Evolutionary conservation across 2,329 filamentous ascomycete genomes (phyloP).

Genomic region (Penicillium sp.): DNA sequence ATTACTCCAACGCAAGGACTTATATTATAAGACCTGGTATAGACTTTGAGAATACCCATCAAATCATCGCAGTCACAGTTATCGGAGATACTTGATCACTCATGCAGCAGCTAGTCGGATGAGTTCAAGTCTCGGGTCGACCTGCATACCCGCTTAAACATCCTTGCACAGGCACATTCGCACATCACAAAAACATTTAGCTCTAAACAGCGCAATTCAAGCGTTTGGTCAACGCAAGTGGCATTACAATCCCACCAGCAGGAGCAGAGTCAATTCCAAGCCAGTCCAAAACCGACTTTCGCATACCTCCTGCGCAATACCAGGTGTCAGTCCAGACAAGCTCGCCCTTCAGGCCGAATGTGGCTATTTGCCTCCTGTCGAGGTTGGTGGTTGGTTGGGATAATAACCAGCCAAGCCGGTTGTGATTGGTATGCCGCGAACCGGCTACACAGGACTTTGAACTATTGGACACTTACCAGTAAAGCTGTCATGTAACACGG

Average conservation of each 20-base stretch:
- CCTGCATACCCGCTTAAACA: constrained; percentile 12
- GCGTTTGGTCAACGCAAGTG: background rate
- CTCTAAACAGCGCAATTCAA: background rate
- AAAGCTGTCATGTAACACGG: background rate
- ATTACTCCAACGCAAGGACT: background rate
- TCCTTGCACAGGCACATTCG: constrained; percentile 9
- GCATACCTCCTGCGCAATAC: background rate
- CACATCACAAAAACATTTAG: background rate
- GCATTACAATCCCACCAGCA: background rate
- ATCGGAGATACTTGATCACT: constrained; percentile 1
- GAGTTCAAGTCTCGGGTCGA: constrained; percentile 7
- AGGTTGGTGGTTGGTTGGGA: background rate
- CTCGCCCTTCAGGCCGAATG: background rate
- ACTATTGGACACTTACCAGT: background rate
- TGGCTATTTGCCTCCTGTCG: background rate
- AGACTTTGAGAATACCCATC: no score
- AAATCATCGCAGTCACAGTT: background rate
- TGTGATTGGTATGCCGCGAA: background rate
- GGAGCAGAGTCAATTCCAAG: background rate
- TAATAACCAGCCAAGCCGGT: background rate
- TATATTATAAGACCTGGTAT: background rate
- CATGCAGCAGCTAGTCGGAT: constrained; percentile 7
- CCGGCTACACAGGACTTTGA: constrained; percentile 4
- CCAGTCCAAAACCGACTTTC: background rate
- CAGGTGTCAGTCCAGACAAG: background rate